Evolutionary conservation across 2,329 filamentous ascomycete species (phyloP).

Genomic region (Diaporthe destruens): DNA sequence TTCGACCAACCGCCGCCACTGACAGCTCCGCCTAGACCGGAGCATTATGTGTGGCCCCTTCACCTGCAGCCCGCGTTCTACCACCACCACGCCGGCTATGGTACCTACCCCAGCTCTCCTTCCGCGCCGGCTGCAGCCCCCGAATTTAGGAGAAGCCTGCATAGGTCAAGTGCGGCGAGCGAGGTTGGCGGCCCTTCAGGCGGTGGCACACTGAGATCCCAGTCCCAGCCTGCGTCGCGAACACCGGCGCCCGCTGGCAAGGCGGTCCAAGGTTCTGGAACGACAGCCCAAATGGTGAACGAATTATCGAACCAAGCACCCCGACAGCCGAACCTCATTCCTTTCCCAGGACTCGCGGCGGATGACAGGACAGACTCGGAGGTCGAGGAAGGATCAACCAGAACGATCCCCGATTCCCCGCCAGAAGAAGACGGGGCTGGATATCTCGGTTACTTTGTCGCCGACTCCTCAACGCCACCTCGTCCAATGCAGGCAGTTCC

Average conservation of each 20-base stretch:
- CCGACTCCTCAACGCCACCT: conserved; percentile 48
- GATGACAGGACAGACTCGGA: conserved; percentile 63
- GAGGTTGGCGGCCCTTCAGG: conserved; percentile 62
- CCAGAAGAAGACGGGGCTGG: conserved; percentile 61
- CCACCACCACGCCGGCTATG: conserved; percentile 53
- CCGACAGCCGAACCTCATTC: conserved; percentile 61
- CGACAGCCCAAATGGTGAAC: conserved; percentile 52
- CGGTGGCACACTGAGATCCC: conserved; percentile 71
- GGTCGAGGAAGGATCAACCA: conserved; percentile 59
- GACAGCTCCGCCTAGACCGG: conserved; percentile 68
- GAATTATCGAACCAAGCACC: conserved; percentile 52
- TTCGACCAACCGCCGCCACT: conserved; percentile 70
- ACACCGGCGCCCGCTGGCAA: conserved; percentile 51
- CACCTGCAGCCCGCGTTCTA: conserved; percentile 57
- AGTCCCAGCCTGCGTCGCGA: conserved; percentile 74
- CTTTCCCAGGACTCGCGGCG: conserved; percentile 68
- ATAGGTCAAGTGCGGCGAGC: conserved; percentile 64
- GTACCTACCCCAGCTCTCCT: conserved; percentile 69
- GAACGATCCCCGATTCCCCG: conserved; percentile 58
- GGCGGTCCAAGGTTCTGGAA: conserved; percentile 48
- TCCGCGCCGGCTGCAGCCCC: conserved; percentile 59
- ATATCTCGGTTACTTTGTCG: conserved; percentile 55
- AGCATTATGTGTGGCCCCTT: conserved; percentile 66
- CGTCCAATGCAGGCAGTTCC: conserved; percentile 54
- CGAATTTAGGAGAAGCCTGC: conserved; percentile 69